phyloP scores from a whole-genome alignment of 2,329 filamentous ascomycete genomes.

The Pseudogymnoascus sp. region DNA sequence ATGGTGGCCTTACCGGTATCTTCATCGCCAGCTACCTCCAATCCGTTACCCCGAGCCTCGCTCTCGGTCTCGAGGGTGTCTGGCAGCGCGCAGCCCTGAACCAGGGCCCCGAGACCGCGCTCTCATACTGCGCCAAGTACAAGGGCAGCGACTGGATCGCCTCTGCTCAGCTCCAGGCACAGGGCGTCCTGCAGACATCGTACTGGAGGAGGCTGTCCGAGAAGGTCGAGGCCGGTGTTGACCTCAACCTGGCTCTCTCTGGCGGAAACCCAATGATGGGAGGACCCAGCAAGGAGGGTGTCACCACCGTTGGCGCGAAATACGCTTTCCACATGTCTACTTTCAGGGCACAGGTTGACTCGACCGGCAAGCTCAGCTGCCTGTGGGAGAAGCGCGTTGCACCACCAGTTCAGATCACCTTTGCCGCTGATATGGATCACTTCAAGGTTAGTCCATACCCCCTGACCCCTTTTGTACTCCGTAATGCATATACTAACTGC shows the following conservation, averaged over 20 bases:
- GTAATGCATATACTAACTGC: slow-evolving; percentile 25
- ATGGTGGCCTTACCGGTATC: slow-evolving; percentile 89
- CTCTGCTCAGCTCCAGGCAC: slow-evolving; percentile 71
- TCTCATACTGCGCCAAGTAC: slow-evolving; percentile 89
- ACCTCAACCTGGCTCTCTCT: slow-evolving; percentile 75
- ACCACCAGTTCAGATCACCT: slow-evolving; percentile 84
- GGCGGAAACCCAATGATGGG: slow-evolving; percentile 63
- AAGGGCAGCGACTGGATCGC: slow-evolving; percentile 89
- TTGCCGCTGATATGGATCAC: slow-evolving; percentile 95
- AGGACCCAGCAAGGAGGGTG: slow-evolving; percentile 71
- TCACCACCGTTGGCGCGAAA: slow-evolving; percentile 88
- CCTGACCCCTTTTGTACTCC: background rate
- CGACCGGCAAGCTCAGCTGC: slow-evolving; percentile 85
- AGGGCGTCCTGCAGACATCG: slow-evolving; percentile 79
- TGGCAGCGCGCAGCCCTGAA: slow-evolving; percentile 83
- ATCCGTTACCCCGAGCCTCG: slow-evolving; percentile 76
- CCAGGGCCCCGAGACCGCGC: slow-evolving; percentile 79
- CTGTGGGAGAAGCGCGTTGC: slow-evolving; percentile 93
- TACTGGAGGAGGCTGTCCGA: slow-evolving; percentile 93
- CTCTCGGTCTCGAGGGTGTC: slow-evolving; percentile 83
- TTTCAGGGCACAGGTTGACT: slow-evolving; percentile 93
- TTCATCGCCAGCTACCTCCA: slow-evolving; percentile 95
- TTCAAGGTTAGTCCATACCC: slow-evolving; percentile 65
- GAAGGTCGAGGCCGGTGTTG: slow-evolving; percentile 91
- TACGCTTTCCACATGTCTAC: slow-evolving; percentile 96